Conservation (phyloP, 495 filamentous ascomycete species). For the Neurospora sp. region DNA sequence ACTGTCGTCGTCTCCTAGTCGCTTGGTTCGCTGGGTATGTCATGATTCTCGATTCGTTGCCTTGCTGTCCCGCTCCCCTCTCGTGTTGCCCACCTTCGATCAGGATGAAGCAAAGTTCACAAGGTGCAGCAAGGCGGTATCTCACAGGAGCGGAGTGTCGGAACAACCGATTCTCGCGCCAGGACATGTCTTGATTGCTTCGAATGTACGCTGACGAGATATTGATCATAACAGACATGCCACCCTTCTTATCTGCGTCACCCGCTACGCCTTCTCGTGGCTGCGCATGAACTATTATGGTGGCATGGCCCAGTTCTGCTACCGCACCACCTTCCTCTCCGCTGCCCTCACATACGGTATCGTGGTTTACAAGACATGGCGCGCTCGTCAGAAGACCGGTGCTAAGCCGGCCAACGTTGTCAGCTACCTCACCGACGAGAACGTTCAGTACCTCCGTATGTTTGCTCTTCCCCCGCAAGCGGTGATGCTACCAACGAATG, state of each 20-base stretch:
- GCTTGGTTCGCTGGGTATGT: conserved; percentile 89
- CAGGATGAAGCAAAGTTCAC: too few relatives aligned
- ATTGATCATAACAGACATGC: conserved; percentile 51
- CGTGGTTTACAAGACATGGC: conserved; percentile 96
- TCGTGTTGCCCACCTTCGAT: background rate
- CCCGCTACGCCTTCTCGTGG: conserved; percentile 74
- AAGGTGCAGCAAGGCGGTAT: too few relatives aligned
- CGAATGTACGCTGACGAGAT: background rate
- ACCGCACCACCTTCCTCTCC: conserved; percentile 79
- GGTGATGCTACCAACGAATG: conserved; percentile 5
- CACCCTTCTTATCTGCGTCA: conserved; percentile 67
- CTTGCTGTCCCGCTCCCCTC: background rate
- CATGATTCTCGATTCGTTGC: background rate
- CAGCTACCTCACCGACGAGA: conserved; percentile 74
- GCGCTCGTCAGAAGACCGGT: conserved; percentile 63
- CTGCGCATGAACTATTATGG: conserved; percentile 73
- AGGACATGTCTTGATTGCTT: background rate
- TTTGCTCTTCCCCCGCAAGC: conserved; percentile 7
- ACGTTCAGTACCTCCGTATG: conserved; percentile 94
- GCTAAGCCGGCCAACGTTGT: conserved; percentile 47
- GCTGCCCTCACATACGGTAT: conserved; percentile 93
- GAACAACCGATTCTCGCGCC: background rate
- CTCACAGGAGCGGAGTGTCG: background rate
- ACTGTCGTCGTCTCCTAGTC: conserved; percentile 24
- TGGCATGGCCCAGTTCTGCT: conserved; percentile 64